phyloP scores from a whole-genome alignment of 345 rosid species.

The Theobroma cacao region DNA sequence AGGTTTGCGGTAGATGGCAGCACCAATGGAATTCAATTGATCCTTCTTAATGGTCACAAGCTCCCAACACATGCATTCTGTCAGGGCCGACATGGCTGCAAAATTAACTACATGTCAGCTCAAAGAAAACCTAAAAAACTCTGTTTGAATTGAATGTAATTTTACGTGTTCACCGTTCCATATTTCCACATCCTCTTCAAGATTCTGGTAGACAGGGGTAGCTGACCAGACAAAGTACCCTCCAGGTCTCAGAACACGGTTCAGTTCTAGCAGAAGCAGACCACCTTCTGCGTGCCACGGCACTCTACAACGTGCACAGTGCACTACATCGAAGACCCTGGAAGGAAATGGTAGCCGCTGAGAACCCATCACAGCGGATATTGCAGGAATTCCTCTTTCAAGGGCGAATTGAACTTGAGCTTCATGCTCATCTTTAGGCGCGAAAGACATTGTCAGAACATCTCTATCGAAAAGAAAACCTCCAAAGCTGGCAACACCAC shows the following conservation, averaged over 20 bases:
- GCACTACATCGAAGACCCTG: conserved; percentile 83
- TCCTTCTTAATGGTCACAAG: conserved; percentile 80
- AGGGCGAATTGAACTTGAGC: conserved; percentile 98
- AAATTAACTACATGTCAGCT: conserved; percentile 16
- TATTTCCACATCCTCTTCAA: conserved; percentile 65
- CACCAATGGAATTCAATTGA: conserved; percentile 66
- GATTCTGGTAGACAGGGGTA: conserved; percentile 86
- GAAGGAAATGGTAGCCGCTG: conserved; percentile 81
- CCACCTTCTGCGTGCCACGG: conserved; percentile 89
- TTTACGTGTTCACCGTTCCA: conserved; percentile 61
- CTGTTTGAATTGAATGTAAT: not conserved
- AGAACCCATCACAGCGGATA: conserved; percentile 97
- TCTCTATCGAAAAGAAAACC: conserved; percentile 84
- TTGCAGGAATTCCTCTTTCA: conserved; percentile 94
- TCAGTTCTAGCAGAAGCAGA: conserved; percentile 75
- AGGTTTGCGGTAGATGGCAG: conserved; percentile 82
- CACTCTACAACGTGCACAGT: conserved; percentile 95
- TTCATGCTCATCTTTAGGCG: conserved; percentile 96
- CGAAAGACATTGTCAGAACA: conserved; percentile 89
- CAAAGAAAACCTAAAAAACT: not conserved
- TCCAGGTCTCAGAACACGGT: conserved; percentile 82
- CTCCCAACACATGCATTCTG: conserved; percentile 81
- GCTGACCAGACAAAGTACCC: conserved; percentile 97
- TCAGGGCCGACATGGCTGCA: conserved; percentile 76
- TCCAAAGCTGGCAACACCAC: conserved; percentile 97